Percentiles rank a stretch among this genome's conserved stretches.
Conservation (phyloP, 192 early-diverging fungal species). For the Gonapodya sp. region DNA sequence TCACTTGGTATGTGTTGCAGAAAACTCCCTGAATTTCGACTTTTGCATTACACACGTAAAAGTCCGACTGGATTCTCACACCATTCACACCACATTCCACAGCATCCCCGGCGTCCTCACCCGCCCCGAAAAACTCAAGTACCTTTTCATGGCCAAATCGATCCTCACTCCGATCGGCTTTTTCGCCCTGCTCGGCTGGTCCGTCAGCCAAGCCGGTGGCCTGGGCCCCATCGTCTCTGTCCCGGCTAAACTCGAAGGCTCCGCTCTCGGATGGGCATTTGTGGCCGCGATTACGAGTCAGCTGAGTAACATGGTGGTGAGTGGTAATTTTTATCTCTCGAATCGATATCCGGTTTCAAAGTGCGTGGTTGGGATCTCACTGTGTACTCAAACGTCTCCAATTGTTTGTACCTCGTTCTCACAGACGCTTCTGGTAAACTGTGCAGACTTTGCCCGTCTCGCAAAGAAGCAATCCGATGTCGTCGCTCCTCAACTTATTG, state of each 20-base stretch:
- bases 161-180: not conserved
- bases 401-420: too few species aligned
- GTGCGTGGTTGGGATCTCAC: too few species aligned
- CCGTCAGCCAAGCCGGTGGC: not conserved
- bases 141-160: not conserved
- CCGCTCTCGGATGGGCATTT: not conserved
- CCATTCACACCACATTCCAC: not conserved
- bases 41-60: not conserved
- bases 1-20: not conserved
- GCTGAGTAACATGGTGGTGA: slow-evolving; percentile 1
- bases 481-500: not conserved
- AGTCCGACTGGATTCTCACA: too few species aligned
- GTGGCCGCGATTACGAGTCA: not conserved
- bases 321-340: too few species aligned
- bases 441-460: not conserved
- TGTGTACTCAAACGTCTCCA: too few species aligned
- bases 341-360: too few species aligned
- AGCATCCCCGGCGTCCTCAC: not conserved
- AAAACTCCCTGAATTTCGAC: not conserved
- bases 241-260: not conserved
- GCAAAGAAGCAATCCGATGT: not conserved
- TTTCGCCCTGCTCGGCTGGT: not conserved
- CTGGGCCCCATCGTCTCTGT: not conserved
- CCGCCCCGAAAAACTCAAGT: not conserved
- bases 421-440: not conserved